phyloP scores from a whole-genome alignment of 2,329 filamentous ascomycete genomes.

The Hypoxylon sp. region DNA sequence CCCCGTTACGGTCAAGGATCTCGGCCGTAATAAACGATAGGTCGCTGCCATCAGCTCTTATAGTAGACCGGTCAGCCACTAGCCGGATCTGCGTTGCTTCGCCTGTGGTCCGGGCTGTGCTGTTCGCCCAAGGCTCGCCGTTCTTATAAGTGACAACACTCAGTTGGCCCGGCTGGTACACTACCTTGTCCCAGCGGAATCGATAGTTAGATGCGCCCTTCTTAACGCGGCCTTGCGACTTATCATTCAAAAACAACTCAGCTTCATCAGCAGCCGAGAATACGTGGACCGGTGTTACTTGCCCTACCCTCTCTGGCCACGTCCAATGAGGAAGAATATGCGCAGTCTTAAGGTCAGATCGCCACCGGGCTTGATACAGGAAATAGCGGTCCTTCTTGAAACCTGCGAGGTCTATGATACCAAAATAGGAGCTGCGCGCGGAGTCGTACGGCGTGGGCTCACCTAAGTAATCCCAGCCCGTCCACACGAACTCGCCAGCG shows the following conservation, averaged over 20 bases:
- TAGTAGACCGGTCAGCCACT: constrained; percentile 57
- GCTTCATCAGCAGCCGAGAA: constrained; percentile 67
- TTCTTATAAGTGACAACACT: constrained; percentile 64
- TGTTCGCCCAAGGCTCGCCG: constrained; percentile 62
- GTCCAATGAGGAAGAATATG: constrained; percentile 37
- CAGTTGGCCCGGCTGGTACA: constrained; percentile 64
- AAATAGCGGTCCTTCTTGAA: constrained; percentile 71
- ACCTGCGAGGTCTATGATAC: constrained; percentile 70
- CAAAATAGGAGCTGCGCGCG: constrained; percentile 67
- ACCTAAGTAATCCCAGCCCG: constrained; percentile 65
- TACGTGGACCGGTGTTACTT: constrained; percentile 68
- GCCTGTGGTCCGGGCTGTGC: constrained; percentile 60
- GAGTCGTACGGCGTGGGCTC: constrained; percentile 64
- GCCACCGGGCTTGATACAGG: constrained; percentile 69
- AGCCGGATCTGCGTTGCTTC: constrained; percentile 56
- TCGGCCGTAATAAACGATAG: constrained; percentile 62
- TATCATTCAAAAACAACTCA: constrained; percentile 68
- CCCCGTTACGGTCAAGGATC: constrained; percentile 61
- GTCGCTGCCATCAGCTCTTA: constrained; percentile 61
- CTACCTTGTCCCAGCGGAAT: constrained; percentile 68
- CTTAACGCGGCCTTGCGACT: constrained; percentile 60
- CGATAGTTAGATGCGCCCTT: constrained; percentile 47
- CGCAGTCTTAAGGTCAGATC: constrained; percentile 58
- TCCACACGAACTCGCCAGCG: constrained; percentile 68
- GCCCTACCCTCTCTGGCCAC: constrained; percentile 63